phyloP scores from a whole-genome alignment of 345 rosid species.

The Corymbia maculata region DNA sequence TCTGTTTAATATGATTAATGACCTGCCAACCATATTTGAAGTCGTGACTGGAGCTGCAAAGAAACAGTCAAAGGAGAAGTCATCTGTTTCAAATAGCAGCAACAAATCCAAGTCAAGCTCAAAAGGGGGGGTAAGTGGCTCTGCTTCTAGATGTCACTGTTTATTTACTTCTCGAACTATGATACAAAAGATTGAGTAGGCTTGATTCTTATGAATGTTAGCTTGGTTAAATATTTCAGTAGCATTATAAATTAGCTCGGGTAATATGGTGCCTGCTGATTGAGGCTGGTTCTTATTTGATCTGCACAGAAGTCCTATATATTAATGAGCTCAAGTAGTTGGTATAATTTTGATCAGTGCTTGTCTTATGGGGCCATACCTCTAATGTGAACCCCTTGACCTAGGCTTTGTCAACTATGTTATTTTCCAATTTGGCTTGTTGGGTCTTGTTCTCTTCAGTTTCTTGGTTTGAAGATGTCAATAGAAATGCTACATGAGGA shows the following conservation, averaged over 20 bases:
- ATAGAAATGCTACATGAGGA: neutral
- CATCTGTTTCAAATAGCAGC: constrained; percentile 43
- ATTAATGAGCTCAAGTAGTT: neutral
- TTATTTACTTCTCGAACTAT: neutral
- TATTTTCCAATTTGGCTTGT: neutral
- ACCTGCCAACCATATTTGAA: constrained; percentile 66
- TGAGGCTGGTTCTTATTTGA: neutral
- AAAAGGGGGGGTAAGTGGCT: constrained; percentile 34
- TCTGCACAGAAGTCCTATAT: neutral
- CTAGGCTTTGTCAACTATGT: neutral
- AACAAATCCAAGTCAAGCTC: constrained; percentile 47
- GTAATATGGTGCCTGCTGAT: neutral
- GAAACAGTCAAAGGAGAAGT: constrained; percentile 49
- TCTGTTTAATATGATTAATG: constrained; percentile 61
- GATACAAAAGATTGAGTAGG: neutral
- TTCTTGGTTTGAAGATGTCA: neutral
- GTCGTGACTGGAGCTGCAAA: constrained; percentile 51
- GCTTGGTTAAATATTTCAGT: neutral
- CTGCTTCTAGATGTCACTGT: neutral
- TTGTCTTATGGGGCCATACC: neutral
- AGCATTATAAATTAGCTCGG: neutral
- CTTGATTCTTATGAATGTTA: neutral
- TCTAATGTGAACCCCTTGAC: neutral
- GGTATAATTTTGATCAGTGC: neutral
- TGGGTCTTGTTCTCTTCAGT: neutral